Conservation (phyloP, 768 basidiomycete genomes). For the Tricholoma saponaceum region DNA sequence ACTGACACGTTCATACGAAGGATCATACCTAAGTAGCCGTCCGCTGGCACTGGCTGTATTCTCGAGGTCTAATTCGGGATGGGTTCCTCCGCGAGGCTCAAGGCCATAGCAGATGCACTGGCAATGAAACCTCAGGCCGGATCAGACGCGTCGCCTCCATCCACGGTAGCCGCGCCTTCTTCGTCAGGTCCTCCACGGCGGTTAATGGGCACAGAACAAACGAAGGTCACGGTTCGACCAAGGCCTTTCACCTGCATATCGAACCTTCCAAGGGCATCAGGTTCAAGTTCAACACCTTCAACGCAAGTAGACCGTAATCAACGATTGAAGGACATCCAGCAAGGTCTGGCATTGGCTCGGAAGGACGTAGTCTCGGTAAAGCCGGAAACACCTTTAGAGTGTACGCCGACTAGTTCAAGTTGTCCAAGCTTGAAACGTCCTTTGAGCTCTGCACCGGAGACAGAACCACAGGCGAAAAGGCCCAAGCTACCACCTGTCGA, state of each 20-base stretch:
- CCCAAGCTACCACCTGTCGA: neutral
- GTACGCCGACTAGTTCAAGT: neutral
- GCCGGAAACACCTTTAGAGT: neutral
- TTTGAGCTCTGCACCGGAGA: neutral
- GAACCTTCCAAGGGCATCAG: neutral
- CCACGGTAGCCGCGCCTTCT: neutral
- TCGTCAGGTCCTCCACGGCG: neutral
- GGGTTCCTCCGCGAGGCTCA: neutral
- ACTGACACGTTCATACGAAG: no score
- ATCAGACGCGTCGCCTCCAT: neutral
- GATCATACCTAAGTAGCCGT: no score
- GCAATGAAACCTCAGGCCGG: neutral
- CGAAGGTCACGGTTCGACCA: neutral
- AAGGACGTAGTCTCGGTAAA: no score
- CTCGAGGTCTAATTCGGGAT: neutral
- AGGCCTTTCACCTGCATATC: neutral
- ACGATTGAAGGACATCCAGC: neutral
- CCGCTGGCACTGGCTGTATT: no score
- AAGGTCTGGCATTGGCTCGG: neutral
- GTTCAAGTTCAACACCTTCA: neutral
- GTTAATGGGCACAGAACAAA: neutral
- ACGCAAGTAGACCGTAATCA: neutral
- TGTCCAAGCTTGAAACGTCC: neutral
- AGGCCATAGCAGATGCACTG: neutral
- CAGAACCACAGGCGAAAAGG: neutral